These are phyloP conservation scores for Aspergillus chevalieri DNA, from an alignment of 2,329 filamentous ascomycete species.

Conservation along the genomic window DNA sequence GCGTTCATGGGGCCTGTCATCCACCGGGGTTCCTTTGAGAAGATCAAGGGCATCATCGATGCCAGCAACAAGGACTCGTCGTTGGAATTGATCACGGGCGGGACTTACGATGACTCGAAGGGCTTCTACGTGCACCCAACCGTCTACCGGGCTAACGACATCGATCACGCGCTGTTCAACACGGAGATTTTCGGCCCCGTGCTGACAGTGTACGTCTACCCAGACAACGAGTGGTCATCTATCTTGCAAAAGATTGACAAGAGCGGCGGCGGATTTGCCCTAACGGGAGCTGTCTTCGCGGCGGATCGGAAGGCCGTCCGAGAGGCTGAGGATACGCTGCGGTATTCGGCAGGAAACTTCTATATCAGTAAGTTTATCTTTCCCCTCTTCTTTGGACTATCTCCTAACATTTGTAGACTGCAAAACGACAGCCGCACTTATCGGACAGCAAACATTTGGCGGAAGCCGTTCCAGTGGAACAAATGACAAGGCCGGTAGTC, in stretches of 20 bases:
- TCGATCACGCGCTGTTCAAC: constrained; percentile 63
- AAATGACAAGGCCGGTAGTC: constrained; percentile 65
- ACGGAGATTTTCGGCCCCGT: constrained; percentile 78
- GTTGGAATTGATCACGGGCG: constrained; percentile 65
- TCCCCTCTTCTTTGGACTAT: background rate
- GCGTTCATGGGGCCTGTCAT: constrained; percentile 83
- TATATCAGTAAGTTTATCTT: constrained; percentile 31
- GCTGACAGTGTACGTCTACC: constrained; percentile 67
- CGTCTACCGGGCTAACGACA: constrained; percentile 65
- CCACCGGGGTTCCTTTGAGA: constrained; percentile 70
- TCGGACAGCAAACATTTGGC: constrained; percentile 67
- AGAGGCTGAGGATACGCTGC: constrained; percentile 31
- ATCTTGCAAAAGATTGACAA: constrained; percentile 44
- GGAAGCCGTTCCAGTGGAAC: constrained; percentile 64
- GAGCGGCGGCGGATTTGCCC: constrained; percentile 28
- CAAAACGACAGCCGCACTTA: constrained; percentile 60
- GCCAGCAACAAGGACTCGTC: constrained; percentile 65
- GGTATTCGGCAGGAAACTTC: constrained; percentile 36
- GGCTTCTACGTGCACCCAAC: constrained; percentile 79
- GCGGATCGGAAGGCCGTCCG: constrained; percentile 30
- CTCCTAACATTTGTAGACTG: constrained; percentile 16
- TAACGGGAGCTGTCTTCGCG: constrained; percentile 37
- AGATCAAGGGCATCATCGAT: constrained; percentile 68
- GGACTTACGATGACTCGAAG: constrained; percentile 65
- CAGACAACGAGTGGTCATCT: constrained; percentile 59